A percentile compares a stretch with the other conserved stretches of the same genome.
These are phyloP conservation scores for Dicorynia guianensis DNA, from an alignment of 306 rosid genomes.

Conservation along the genomic window DNA sequence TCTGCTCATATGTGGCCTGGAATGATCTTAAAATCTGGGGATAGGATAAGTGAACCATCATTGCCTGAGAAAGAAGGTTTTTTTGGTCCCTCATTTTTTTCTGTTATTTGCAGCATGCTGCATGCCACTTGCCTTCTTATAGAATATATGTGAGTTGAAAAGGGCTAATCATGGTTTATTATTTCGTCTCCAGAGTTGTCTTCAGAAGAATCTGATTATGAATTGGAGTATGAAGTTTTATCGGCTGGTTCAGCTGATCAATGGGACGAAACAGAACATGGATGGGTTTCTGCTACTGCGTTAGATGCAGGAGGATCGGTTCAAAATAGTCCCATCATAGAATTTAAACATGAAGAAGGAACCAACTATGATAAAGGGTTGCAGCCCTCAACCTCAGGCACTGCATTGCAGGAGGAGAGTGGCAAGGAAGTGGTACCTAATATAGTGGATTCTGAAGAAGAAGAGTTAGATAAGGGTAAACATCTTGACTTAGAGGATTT, in stretches of 20 bases:
- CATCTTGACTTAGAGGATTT: constrained; percentile 73
- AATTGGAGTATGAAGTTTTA: constrained; percentile 75
- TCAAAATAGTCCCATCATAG: constrained; percentile 35
- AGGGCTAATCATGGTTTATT: constrained; percentile 40
- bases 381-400: constrained; percentile 51
- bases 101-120: constrained; percentile 18
- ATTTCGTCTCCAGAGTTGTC: constrained; percentile 63
- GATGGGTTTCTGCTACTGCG: constrained; percentile 67
- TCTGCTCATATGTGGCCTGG: constrained; percentile 98
- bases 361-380: constrained; percentile 40
- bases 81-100: neutral
- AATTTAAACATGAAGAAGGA: constrained; percentile 38
- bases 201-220: constrained; percentile 89
- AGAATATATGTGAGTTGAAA: neutral
- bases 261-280: constrained; percentile 68
- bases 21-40: constrained; percentile 86
- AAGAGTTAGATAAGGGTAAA: constrained; percentile 35
- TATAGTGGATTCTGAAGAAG: constrained; percentile 48
- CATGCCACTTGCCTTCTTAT: constrained; percentile 9
- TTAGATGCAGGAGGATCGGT: constrained; percentile 45
- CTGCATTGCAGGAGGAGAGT: constrained; percentile 42
- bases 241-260: constrained; percentile 76
- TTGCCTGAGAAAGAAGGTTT: constrained; percentile 76
- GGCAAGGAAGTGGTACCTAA: constrained; percentile 35
- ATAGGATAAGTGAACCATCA: constrained; percentile 67